A percentile compares a stretch with the other conserved stretches of the same genome.
Conservation (phyloP, 192 early-diverging fungal genomes). For the Obelidium mucronatum region DNA sequence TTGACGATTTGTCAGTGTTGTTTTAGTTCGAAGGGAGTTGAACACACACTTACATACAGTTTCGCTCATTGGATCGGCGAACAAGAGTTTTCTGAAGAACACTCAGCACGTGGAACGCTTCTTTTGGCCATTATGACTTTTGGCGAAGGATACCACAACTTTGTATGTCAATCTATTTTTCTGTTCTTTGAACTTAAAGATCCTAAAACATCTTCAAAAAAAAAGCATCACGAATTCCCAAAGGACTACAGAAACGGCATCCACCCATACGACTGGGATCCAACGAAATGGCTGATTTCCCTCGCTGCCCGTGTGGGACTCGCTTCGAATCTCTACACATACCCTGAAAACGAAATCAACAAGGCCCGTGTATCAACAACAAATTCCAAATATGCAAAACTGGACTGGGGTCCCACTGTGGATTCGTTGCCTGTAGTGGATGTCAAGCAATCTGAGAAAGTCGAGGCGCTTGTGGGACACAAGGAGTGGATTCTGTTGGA, state of each 20-base stretch:
- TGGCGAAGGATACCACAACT: constrained; percentile 60
- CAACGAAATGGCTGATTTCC: constrained; percentile 54
- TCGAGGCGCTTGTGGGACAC: constrained; percentile 56
- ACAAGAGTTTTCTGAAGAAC: constrained; percentile 43
- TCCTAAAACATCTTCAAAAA: neutral
- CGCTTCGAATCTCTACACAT: constrained; percentile 39
- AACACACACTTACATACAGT: neutral
- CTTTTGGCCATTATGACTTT: constrained; percentile 47
- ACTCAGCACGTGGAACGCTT: constrained; percentile 46
- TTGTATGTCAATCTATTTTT: constrained; percentile 4
- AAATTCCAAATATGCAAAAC: constrained; percentile 23
- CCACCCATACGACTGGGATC: constrained; percentile 51
- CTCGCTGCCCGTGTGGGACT: constrained; percentile 38
- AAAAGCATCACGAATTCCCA: constrained; percentile 51
- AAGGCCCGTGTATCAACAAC: constrained; percentile 38
- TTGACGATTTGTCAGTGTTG: neutral
- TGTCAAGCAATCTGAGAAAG: constrained; percentile 57
- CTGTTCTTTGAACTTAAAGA: neutral
- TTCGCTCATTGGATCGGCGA: constrained; percentile 53
- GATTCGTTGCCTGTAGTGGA: constrained; percentile 53
- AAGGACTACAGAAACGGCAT: constrained; percentile 54
- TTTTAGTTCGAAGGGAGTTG: neutral
- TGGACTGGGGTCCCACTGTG: constrained; percentile 39
- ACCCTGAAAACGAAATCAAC: constrained; percentile 41
- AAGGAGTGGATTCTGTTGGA: constrained; percentile 43